A percentile compares a stretch with the other conserved stretches of the same genome.
Conservation (phyloP, 495 filamentous ascomycete genomes). For the Lichenothelia convexa region DNA sequence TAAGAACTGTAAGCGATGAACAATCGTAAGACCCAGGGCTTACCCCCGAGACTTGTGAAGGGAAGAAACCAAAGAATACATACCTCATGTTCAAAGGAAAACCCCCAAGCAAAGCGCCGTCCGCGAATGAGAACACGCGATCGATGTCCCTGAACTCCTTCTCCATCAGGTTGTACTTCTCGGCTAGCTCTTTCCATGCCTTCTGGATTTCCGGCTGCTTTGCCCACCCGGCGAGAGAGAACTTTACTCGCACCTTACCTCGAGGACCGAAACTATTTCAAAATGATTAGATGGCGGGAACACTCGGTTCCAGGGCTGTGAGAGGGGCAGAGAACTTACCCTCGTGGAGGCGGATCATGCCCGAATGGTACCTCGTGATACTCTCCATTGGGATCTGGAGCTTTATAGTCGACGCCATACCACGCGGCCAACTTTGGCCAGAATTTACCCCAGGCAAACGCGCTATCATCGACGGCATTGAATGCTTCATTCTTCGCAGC, state of each 20-base stretch:
- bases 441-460: constrained; percentile 26
- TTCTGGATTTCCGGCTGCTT: constrained; percentile 25
- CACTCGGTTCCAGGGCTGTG: background rate
- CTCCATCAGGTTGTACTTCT: constrained; percentile 11
- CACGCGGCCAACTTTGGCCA: constrained; percentile 29
- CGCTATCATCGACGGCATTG: constrained; percentile 26
- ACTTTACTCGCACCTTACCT: constrained; percentile 18
- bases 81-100: constrained; percentile 12
- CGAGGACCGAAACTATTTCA: constrained; percentile 4
- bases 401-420: constrained; percentile 21
- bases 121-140: constrained; percentile 19
- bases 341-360: constrained; percentile 6
- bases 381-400: constrained; percentile 11
- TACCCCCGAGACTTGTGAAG: background rate
- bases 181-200: constrained; percentile 24
- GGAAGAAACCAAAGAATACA: constrained; percentile 1
- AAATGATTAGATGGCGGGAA: background rate
- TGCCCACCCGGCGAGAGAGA: constrained; percentile 28
- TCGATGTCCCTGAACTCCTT: constrained; percentile 17
- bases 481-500: constrained; percentile 25
- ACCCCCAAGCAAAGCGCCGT: constrained; percentile 12
- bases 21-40: too few species aligned
- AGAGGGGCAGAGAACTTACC: constrained; percentile 4
- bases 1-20: too few species aligned
- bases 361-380: constrained; percentile 6